Percentiles rank a stretch among this genome's conserved stretches.
Conservation (phyloP, 257 asterid species). For the Nicotiana noctiflora region DNA sequence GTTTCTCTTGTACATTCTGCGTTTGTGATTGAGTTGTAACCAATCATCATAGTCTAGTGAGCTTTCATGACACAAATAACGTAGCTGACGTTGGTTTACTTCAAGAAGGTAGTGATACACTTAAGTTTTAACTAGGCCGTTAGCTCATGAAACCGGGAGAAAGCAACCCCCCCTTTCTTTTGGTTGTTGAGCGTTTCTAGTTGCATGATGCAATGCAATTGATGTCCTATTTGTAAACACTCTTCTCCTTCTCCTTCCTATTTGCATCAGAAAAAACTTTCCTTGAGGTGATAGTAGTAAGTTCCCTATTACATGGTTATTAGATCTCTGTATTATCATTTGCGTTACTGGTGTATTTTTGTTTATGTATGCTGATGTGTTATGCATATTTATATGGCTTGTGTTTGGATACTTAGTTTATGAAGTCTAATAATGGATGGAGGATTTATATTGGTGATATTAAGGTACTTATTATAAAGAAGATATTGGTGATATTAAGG, state of each 20-base stretch:
- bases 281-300: background rate
- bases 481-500: background rate
- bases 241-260: background rate
- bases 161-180: too few relatives aligned
- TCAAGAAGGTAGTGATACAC: background rate
- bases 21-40: too few relatives aligned
- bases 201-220: background rate
- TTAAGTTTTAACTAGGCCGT: too few relatives aligned
- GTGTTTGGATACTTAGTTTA: background rate
- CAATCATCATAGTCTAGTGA: too few relatives aligned
- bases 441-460: background rate
- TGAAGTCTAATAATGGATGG: background rate
- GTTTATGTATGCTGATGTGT: background rate
- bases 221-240: background rate
- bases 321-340: background rate
- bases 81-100: background rate
- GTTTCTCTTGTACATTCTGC: too few relatives aligned
- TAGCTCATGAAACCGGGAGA: background rate
- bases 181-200: too few relatives aligned
- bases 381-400: conserved; percentile 11
- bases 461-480: background rate
- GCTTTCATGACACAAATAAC: too few relatives aligned
- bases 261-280: background rate
- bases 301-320: background rate
- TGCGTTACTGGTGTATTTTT: background rate